phyloP scores from a whole-genome alignment of 441 rosid genomes.

The Syzygium syzygioides region DNA sequence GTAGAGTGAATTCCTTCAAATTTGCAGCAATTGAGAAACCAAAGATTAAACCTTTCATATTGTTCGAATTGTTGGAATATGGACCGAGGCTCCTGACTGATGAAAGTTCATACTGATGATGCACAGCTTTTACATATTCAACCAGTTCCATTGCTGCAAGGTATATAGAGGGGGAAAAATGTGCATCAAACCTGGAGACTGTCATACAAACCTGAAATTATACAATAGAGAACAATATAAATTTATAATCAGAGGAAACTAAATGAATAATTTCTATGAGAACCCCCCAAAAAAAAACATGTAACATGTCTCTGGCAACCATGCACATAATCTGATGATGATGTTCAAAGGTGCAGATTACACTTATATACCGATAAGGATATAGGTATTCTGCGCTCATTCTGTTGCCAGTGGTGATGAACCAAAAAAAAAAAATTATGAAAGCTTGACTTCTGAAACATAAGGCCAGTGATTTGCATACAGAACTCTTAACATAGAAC shows the following conservation, averaged over 20 bases:
- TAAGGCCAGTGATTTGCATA: neutral
- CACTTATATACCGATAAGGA: neutral
- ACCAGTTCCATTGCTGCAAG: conserved; percentile 48
- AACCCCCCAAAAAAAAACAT: neutral
- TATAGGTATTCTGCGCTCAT: neutral
- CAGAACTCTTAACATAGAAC: neutral
- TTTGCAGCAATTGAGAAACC: conserved; percentile 50
- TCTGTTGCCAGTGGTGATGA: neutral
- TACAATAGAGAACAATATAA: neutral
- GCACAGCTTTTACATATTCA: conserved; percentile 36
- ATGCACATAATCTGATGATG: neutral
- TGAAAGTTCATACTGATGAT: conserved; percentile 29
- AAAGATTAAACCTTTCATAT: conserved; percentile 28
- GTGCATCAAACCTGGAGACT: conserved; percentile 35
- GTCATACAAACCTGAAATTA: conserved; percentile 54
- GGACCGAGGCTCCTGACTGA: conserved; percentile 14
- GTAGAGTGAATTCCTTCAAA: conserved; percentile 40
- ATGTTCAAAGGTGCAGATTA: neutral
- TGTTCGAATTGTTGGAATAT: conserved; percentile 17
- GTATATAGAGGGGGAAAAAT: conserved; percentile 54
- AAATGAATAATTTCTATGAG: neutral
- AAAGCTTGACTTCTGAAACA: neutral
- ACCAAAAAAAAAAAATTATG: neutral
- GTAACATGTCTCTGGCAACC: neutral
- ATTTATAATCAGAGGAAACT: neutral